Evolutionary conservation across 2,329 filamentous ascomycete genomes (phyloP).

Genomic region (Polychaeton citri): DNA sequence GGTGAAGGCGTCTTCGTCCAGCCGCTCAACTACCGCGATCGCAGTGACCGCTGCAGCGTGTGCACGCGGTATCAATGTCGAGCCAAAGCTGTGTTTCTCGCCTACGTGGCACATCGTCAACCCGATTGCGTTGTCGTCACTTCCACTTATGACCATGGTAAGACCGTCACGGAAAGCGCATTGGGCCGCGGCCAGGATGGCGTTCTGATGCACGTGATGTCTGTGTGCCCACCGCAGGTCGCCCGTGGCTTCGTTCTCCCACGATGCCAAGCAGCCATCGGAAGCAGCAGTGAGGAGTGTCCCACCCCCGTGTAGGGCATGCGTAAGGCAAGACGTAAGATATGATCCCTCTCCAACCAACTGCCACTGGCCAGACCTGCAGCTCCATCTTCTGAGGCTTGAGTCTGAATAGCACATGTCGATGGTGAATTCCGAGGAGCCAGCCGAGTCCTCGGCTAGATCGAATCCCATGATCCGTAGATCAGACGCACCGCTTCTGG

Average conservation of each 20-base stretch:
- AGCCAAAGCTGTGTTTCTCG: not conserved
- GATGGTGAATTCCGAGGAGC: conserved; percentile 38
- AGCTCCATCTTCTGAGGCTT: conserved; percentile 43
- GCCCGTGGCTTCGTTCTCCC: conserved; percentile 20
- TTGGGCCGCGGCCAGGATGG: conserved; percentile 49
- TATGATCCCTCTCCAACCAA: conserved; percentile 28
- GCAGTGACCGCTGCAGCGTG: conserved; percentile 60
- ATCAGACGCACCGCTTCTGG: conserved; percentile 44
- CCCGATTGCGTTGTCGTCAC: conserved; percentile 75
- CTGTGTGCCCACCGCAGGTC: conserved; percentile 17
- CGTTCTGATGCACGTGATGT: conserved; percentile 60
- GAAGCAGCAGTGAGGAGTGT: conserved; percentile 58
- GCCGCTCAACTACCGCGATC: conserved; percentile 26
- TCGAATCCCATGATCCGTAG: conserved; percentile 74
- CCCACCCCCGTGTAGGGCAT: conserved; percentile 24
- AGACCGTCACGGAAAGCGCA: conserved; percentile 19
- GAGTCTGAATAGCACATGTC: conserved; percentile 77
- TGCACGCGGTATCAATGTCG: conserved; percentile 38
- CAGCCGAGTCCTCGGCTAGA: conserved; percentile 23
- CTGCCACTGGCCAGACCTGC: conserved; percentile 17
- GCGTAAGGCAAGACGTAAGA: conserved; percentile 54
- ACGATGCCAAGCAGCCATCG: conserved; percentile 62
- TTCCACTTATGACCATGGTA: conserved; percentile 55
- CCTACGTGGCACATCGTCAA: conserved; percentile 29
- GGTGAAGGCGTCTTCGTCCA: conserved; percentile 3